Conservation (phyloP, 768 basidiomycete genomes). For the Piloderma croceum region DNA sequence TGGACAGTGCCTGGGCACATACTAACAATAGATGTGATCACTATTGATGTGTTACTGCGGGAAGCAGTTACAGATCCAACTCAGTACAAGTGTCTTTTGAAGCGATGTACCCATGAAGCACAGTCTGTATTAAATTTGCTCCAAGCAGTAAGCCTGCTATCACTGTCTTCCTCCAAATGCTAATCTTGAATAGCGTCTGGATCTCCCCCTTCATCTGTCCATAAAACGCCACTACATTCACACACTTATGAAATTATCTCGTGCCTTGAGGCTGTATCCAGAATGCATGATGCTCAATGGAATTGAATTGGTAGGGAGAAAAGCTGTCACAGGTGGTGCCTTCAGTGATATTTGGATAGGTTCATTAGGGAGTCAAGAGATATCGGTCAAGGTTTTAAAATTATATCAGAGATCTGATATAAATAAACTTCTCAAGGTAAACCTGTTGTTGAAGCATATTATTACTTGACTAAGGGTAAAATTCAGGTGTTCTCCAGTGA, state of each 20-base stretch:
- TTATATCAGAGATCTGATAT: too few species aligned
- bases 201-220: too few species aligned
- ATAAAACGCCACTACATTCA: conserved; percentile 2
- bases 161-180: too few species aligned
- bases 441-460: background rate
- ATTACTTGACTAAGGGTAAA: background rate
- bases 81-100: too few species aligned
- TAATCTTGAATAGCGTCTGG: too few species aligned
- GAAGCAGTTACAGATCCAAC: too few species aligned
- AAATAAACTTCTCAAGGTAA: conserved; percentile 7
- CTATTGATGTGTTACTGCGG: too few species aligned
- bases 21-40: too few species aligned
- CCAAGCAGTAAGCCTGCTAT: too few species aligned
- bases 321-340: conserved; percentile 9
- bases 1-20: too few species aligned
- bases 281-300: conserved; percentile 9
- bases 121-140: too few species aligned
- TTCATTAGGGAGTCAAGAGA: conserved; percentile 9
- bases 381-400: conserved; percentile 14
- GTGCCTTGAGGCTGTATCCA: conserved; percentile 8
- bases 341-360: conserved; percentile 13
- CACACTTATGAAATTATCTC: conserved; percentile 10
- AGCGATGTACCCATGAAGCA: too few species aligned
- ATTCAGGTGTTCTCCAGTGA: conserved; percentile 12
- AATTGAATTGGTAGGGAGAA: conserved; percentile 8